Evolutionary conservation across 345 rosid genomes (phyloP), one percentile per base, ranked within the genome.

Genomic region (Populus deltoides): DNA sequence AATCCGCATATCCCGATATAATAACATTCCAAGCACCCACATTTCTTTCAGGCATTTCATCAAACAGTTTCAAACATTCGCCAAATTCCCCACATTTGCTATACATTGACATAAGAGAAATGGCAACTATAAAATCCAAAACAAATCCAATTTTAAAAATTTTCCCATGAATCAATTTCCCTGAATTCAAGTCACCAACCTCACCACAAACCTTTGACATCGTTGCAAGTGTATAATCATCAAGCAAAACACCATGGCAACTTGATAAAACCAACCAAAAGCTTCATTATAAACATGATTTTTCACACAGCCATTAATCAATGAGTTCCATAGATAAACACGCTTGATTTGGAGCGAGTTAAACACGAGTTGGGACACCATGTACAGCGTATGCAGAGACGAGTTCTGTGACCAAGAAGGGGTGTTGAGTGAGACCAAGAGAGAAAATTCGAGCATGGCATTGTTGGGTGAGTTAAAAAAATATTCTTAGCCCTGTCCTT

Each of bases 91-190:
- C 87, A 70, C 88, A 87, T 62, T 85, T 87, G 13, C 77, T 66
- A 47, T 90, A 92, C 92, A 89, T 86, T 6, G 90, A 84, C 89
- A 90, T 83, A 31, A 92, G 78, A 45, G 97, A 89, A 80, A 89
- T 92, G 27, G 85, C 86, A 59, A 90, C 85, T 27, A 90, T 79
- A 35, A 67, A 68, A 76, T 90, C 87, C 61, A 31, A 73, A 41
- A 83, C 61, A 70, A 81, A 84, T n/a, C 92, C 90, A 83, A 47
- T 74, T 65, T 71, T 74, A n/a, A 86, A 20, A 80, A 86, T 78
- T 75, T 41, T 73, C 66, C 88, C 87, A 82, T 90, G 94, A 79
- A 87, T 55, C 76, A 75, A 67, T 62, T 66, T 88, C 72, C 94
- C 94, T 7, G 77, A 66, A 24, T 68, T 70, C 82, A 85, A 77